phyloP scores from a whole-genome alignment of 345 rosid genomes.

The Pugionium cornutum region DNA sequence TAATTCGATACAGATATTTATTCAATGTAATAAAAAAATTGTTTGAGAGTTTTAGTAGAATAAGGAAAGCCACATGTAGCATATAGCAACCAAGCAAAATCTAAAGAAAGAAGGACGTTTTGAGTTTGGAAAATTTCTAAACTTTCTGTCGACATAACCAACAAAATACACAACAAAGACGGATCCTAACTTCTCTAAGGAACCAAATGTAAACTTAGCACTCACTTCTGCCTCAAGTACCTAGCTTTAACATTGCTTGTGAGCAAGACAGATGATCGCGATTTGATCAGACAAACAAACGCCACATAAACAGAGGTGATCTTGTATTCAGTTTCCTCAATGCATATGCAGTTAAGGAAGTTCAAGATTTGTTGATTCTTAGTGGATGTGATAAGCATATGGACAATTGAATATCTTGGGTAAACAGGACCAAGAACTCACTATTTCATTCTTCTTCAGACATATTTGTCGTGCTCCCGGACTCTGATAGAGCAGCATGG shows the following conservation, averaged over 20 bases:
- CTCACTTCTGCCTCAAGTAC: not conserved
- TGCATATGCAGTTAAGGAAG: constrained; percentile 4
- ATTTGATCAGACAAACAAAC: not conserved
- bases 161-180: constrained; percentile 20
- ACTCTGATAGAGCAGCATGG: constrained; percentile 43
- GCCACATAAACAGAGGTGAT: not conserved
- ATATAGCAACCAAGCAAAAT: constrained; percentile 28
- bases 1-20: too few relatives aligned
- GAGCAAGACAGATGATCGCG: not conserved
- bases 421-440: not conserved
- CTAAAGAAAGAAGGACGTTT: constrained; percentile 20
- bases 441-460: constrained; percentile 34
- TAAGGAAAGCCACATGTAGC: constrained; percentile 35
- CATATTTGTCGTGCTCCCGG: constrained; percentile 24
- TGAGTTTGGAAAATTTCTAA: constrained; percentile 16
- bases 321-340: constrained; percentile 1
- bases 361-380: constrained; percentile 15
- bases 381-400: not conserved
- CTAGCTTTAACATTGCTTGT: not conserved
- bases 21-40: too few relatives aligned
- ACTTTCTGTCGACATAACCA: constrained; percentile 16
- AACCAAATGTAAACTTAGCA: not conserved
- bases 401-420: not conserved
- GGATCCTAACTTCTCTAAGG: not conserved
- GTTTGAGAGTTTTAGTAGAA: constrained; percentile 25